Evolutionary conservation across 177 flowering plant species (phyloP), one percentile per base, ranked within the genome.

Genomic region (Vitis hybrid): DNA sequence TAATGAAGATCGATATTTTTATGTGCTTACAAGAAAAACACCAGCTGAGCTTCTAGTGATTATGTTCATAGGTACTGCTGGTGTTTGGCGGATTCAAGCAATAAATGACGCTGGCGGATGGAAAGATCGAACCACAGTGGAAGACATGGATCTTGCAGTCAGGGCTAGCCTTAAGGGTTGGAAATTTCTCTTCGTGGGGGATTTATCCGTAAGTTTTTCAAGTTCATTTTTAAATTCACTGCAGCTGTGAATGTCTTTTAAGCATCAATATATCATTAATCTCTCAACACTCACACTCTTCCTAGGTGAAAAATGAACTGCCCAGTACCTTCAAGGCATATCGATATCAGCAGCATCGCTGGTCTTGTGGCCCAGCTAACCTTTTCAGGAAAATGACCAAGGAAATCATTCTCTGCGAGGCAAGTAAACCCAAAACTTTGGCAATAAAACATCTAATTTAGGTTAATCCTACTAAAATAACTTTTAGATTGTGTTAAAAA

Each of bases 311-410:
- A 77, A 90, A 82, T 70, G 95, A 88, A 71, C 80, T 87, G 1
- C 94, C 94, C 5, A 87, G 94, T 72, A 86, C 91, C 50, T 84
- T 79, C 71, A 83, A 88, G 66, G 86, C 90, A 8, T 88, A 82
- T 67, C 76, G 93, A 3, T 85, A 75, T 74, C 93, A 89, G 66
- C 93, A 87, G 68, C 91, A 89, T 59, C 82, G 91, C 3, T 89
- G 93, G 91, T 87, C 93, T 1, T 87, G 93, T 71, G 91, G 91
- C 22, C 91, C 89, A 1, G 88, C 87, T 13, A 85, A 88, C 78
- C 82, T 89, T 59, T 82, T 90, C 65, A 79, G 78, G 72, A 90
- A 90, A 71, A 88, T 88, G 92, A 66, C 73, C n/a, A 85, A 51
- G 73, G 95, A 90, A 69, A 90, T 87, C 64, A 48, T 87, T 19